phyloP scores from a whole-genome alignment of 495 filamentous ascomycete species.

The Tuber indicum region DNA sequence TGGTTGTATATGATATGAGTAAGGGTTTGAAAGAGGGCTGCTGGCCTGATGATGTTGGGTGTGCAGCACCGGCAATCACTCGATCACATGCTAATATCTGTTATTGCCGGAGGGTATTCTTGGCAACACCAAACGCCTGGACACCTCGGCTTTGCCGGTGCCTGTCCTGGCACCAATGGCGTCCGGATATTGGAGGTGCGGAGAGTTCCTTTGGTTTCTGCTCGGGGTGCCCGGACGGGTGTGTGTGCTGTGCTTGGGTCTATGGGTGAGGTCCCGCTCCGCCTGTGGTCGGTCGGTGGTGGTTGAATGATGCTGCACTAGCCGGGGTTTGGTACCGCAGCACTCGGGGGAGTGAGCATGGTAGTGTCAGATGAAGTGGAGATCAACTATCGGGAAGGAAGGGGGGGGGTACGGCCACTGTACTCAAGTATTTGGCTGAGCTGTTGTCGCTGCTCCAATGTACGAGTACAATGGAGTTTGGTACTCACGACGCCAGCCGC shows the following conservation, averaged over 20 bases:
- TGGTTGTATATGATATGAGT: background rate
- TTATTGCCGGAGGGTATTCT: background rate
- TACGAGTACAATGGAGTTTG: background rate
- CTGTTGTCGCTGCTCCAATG: no score
- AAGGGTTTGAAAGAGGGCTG: background rate
- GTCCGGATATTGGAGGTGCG: no score
- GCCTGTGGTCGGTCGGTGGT: background rate
- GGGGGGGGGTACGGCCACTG: background rate
- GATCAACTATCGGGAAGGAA: background rate
- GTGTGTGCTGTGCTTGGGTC: background rate
- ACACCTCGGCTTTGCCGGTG: background rate
- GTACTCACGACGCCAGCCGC: background rate
- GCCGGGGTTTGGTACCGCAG: background rate
- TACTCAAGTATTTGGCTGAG: background rate
- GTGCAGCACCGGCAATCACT: constrained; percentile 2
- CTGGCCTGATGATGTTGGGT: background rate
- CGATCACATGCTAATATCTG: constrained; percentile 1
- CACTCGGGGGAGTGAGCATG: background rate
- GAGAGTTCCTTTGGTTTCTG: background rate
- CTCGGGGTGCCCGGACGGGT: background rate
- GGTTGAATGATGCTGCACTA: background rate
- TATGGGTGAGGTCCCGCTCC: background rate
- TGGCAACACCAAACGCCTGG: no score
- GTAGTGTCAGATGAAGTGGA: background rate
- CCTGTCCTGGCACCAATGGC: no score